Base-by-base conservation (phyloP, 805 yeast genomes). In the Starmerella cellae region DNA sequence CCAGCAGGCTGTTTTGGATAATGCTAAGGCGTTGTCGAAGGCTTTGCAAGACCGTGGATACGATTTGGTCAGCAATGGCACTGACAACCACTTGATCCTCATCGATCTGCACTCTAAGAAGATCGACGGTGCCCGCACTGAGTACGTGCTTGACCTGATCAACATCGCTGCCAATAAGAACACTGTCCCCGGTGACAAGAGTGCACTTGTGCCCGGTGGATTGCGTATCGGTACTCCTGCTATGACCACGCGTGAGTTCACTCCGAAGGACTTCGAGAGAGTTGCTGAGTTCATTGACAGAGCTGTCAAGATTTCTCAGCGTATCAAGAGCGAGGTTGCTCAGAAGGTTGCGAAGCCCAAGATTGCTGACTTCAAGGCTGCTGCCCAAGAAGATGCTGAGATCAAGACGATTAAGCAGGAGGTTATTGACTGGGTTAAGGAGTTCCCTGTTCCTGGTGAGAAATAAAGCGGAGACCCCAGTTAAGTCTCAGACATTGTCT, bases 191-290 rank as follows among this genome's bases (percentile, higher is more conserved):
- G 94, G 95, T 56, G 98, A 88, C 66, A 80, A 77, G 64, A 82
- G 95, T 35, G 98, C 98, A 27, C 71, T 88, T 47, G 84, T 82
- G 61, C 98, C 98, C 58, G 83, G 93, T 48, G 98, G 98, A 55
- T 69, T 88, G 52, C 81, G 98, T 70, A 80, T 88, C 48, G 98
- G 98, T 56, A 82, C 97, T 16, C 98, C 98, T 45, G 97, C 97
- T 37, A 88, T 88, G 97, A 80, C 96, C 43, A 84, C 96, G 41
- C 79, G 98, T 69, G 96, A 95, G 37, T 79, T 88, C 59, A 74
- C 74, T 41, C 73, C 70, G 48, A 71, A 66, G 43, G 97, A 88
- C 56, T 88, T 88, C 59, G 76, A 69, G 49, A 71, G 73, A 60
- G 91, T 88, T 44, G 88, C 87, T 34, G 73, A 69, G 41, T 84